Evolutionary conservation across 306 rosid genomes (phyloP).

Genomic region (Fragaria ananassa): DNA sequence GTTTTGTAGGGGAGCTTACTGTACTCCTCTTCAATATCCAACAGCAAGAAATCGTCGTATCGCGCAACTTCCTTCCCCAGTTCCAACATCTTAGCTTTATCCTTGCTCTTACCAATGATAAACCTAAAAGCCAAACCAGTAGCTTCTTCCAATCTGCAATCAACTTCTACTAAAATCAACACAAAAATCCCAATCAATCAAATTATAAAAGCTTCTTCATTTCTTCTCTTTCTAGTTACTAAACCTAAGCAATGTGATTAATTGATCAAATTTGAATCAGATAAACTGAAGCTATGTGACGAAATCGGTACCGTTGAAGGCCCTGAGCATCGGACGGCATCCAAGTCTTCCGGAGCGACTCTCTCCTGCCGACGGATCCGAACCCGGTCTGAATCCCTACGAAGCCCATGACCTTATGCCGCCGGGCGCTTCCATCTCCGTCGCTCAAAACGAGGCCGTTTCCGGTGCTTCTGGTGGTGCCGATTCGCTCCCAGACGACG

Average conservation of each 20-base stretch:
- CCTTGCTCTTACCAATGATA: constrained; percentile 74
- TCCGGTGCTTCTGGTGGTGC: not conserved
- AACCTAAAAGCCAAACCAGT: constrained; percentile 94
- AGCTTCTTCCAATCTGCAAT: constrained; percentile 91
- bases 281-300: not conserved
- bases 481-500: constrained; percentile 66
- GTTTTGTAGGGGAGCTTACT: constrained; percentile 99
- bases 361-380: constrained; percentile 70
- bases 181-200: not conserved
- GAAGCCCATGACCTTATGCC: constrained; percentile 83
- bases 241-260: not conserved
- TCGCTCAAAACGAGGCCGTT: constrained; percentile 5
- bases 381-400: constrained; percentile 91
- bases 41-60: constrained; percentile 75
- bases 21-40: constrained; percentile 98
- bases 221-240: not conserved
- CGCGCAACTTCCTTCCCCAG: constrained; percentile 65
- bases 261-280: not conserved
- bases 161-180: constrained; percentile 24
- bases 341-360: constrained; percentile 82
- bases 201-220: not conserved
- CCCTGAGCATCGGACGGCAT: constrained; percentile 79
- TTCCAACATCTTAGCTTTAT: constrained; percentile 61
- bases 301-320: constrained; percentile 58
- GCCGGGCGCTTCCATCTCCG: constrained; percentile 2